These are phyloP conservation scores for Gamsiella multidivaricata DNA, from an alignment of 192 early-diverging fungal species.

Conservation along the genomic window DNA sequence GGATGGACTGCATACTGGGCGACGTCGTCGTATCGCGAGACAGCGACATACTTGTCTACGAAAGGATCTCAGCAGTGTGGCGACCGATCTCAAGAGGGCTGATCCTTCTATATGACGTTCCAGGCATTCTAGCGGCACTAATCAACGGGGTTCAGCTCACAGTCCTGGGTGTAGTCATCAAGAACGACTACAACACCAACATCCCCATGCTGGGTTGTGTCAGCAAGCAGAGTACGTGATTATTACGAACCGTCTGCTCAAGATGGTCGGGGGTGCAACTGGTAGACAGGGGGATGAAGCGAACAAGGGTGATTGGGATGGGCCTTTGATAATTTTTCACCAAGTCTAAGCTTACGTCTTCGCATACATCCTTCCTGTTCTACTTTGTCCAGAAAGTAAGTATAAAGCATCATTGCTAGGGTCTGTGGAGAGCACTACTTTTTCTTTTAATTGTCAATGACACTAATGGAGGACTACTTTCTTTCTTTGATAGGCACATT, in stretches of 20 bases:
- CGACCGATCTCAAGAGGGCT: neutral
- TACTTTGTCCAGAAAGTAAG: no score
- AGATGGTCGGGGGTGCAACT: no score
- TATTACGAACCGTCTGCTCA: neutral
- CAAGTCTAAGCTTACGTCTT: no score
- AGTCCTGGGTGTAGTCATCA: constrained; percentile 1
- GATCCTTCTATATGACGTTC: neutral
- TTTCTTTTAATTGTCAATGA: no score
- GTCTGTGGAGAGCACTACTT: no score
- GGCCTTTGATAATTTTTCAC: no score
- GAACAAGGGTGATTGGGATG: no score
- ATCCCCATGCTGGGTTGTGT: neutral
- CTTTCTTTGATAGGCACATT: no score
- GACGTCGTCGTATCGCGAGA: constrained; percentile 6
- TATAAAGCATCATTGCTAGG: no score
- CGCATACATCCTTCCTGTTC: no score
- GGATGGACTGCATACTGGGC: neutral
- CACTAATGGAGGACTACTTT: no score
- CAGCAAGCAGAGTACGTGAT: neutral
- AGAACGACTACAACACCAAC: constrained; percentile 13
- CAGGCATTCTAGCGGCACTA: neutral
- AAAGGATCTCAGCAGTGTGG: neutral
- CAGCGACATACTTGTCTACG: constrained; percentile 9
- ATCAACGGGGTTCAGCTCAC: constrained; percentile 9
- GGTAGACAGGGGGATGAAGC: no score